These are phyloP conservation scores for Dictyostelium capitatum DNA, from an alignment of 78 protist species.

Conservation along the genomic window DNA sequence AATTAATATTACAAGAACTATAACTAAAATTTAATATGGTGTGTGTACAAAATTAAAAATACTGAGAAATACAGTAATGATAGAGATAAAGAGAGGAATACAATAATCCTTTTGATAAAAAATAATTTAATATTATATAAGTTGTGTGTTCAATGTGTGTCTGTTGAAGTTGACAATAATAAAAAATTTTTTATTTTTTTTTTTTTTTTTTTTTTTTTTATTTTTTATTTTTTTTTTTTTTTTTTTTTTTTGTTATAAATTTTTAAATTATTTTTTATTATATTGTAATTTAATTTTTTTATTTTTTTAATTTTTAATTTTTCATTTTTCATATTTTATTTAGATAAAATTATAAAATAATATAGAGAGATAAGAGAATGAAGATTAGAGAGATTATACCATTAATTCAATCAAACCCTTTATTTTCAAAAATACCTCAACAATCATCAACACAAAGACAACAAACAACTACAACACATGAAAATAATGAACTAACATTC, in stretches of 20 bases:
- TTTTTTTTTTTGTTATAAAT: neutral
- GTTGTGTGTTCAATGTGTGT: too few species aligned
- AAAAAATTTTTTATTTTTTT: neutral
- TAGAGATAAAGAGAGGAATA: too few species aligned
- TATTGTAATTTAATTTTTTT: neutral
- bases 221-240: neutral
- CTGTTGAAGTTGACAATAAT: neutral
- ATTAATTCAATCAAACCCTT: conserved; percentile 3
- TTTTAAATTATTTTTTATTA: neutral
- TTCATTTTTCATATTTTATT: neutral
- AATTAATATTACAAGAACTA: too few species aligned
- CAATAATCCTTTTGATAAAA: too few species aligned
- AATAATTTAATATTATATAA: too few species aligned
- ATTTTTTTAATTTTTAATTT: neutral
- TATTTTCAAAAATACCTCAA: conserved; percentile 33
- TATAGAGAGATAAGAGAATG: neutral
- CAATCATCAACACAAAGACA: neutral
- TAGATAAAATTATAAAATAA: neutral
- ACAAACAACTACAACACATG: neutral
- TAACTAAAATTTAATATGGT: too few species aligned
- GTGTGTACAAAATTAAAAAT: too few species aligned
- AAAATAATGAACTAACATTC: conserved; percentile 20
- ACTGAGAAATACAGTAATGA: too few species aligned
- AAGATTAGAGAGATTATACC: conserved; percentile 30
- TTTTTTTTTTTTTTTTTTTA: neutral